Percentiles rank a stretch among this genome's conserved stretches.
phyloP scores from a whole-genome alignment of 1,284 basidiomycete species.

The Limonomyces culmigenus region DNA sequence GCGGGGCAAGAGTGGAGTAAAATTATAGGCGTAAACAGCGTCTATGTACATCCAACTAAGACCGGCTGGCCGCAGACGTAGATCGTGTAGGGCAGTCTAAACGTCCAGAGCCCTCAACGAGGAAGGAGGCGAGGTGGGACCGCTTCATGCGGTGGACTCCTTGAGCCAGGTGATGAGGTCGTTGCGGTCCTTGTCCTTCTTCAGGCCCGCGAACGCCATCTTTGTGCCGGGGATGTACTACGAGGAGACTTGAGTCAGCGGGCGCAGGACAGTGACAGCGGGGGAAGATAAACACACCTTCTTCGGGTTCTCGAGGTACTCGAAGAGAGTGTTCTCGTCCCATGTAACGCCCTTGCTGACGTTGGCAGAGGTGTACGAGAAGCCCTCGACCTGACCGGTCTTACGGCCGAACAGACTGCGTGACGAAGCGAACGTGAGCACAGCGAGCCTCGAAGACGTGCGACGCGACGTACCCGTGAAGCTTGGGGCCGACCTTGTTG shows the following conservation, averaged over 20 bases:
- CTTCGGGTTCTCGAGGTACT: constrained; percentile 94
- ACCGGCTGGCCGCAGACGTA: too few relatives aligned
- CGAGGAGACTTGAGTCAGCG: too few relatives aligned
- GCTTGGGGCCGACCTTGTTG: constrained; percentile 89
- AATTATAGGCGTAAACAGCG: too few relatives aligned
- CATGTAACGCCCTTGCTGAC: constrained; percentile 89
- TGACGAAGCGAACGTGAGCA: constrained; percentile 8
- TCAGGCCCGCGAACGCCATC: constrained; percentile 95
- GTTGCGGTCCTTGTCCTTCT: constrained; percentile 93
- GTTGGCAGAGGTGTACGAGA: constrained; percentile 92
- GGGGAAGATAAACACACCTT: too few relatives aligned
- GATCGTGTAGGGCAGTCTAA: too few relatives aligned
- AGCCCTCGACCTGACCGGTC: constrained; percentile 77
- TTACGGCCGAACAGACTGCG: constrained; percentile 70
- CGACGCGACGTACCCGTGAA: constrained; percentile 58
- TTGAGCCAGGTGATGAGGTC: constrained; percentile 75
- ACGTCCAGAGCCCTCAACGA: too few relatives aligned
- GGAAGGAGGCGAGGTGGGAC: constrained; percentile 1
- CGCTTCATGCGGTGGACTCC: too few relatives aligned
- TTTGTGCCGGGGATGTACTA: constrained; percentile 95
- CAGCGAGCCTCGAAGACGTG: not conserved
- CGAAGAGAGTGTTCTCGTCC: constrained; percentile 78
- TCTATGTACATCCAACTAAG: too few relatives aligned
- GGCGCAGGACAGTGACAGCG: constrained; percentile 7
- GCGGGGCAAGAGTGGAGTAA: too few relatives aligned